Percentiles rank a stretch among this genome's conserved stretches.
phyloP scores from a whole-genome alignment of 805 yeast species.

The Wickerhamiella allomyrinae region DNA sequence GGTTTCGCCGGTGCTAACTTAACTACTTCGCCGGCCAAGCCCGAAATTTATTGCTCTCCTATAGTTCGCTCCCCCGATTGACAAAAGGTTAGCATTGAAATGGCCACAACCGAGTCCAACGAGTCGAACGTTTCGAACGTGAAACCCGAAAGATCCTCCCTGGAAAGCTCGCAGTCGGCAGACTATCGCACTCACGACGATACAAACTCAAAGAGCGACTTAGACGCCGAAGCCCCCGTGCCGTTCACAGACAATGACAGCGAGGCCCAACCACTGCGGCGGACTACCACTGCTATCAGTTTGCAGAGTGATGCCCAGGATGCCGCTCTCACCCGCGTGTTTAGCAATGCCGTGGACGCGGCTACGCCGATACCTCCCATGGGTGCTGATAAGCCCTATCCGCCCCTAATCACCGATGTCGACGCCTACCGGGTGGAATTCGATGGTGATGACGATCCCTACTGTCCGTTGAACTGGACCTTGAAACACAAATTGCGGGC shows the following conservation, averaged over 20 bases:
- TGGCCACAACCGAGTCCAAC: too few relatives aligned
- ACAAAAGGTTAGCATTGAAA: too few relatives aligned
- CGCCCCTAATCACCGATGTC: conserved; percentile 2
- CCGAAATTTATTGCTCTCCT: too few relatives aligned
- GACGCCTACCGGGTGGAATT: conserved; percentile 12
- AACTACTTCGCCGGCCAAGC: too few relatives aligned
- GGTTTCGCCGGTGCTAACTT: too few relatives aligned
- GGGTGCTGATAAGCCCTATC: conserved; percentile 4
- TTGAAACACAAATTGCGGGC: conserved; percentile 1
- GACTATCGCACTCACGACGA: too few relatives aligned
- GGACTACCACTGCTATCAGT: not conserved
- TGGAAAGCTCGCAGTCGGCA: too few relatives aligned
- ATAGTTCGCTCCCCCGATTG: too few relatives aligned
- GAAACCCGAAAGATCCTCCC: too few relatives aligned
- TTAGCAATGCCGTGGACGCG: not conserved
- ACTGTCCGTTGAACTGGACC: conserved; percentile 44
- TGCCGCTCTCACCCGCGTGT: not conserved
- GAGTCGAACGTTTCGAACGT: too few relatives aligned
- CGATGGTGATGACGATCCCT: conserved; percentile 31
- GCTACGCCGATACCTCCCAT: not conserved
- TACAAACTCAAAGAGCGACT: not conserved
- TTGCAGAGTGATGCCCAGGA: not conserved
- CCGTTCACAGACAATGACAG: not conserved
- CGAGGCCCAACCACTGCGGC: not conserved
- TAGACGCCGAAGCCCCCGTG: not conserved